A percentile compares a stretch with the other conserved stretches of the same genome.
These are phyloP conservation scores for Phytophthora pinifolia DNA, from an alignment of 352 stramenopile genomes.

Conservation along the genomic window DNA sequence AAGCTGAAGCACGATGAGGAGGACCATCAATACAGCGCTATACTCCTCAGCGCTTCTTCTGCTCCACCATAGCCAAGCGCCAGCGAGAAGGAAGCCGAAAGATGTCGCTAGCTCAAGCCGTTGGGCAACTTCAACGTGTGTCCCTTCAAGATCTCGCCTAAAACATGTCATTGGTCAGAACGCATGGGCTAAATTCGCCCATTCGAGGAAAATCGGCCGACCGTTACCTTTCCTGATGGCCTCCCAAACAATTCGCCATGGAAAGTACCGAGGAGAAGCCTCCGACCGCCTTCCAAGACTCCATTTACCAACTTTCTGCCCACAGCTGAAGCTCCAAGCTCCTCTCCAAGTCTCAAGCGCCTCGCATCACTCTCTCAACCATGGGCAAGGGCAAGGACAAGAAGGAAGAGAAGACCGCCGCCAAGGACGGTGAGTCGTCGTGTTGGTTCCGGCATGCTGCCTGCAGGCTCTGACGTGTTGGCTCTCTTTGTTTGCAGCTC, in stretches of 20 bases:
- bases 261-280: no score
- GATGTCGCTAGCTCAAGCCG: no score
- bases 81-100: no score
- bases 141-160: conserved; percentile 23
- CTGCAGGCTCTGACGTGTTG: conserved; percentile 5
- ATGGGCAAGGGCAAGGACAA: conserved; percentile 41
- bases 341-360: conserved; percentile 6
- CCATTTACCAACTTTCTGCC: conserved; percentile 25
- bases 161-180: no score
- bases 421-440: conserved; percentile 37
- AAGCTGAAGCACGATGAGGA: neutral
- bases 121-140: conserved; percentile 24
- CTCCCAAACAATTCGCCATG: no score
- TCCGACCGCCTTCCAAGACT: neutral
- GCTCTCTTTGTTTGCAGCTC: conserved; percentile 18
- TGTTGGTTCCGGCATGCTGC: neutral
- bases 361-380: conserved; percentile 2
- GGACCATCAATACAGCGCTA: no score
- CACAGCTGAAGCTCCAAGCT: conserved; percentile 12
- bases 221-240: neutral
- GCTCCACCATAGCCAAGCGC: no score
- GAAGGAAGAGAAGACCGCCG: conserved; percentile 40
- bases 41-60: no score
- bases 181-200: no score
- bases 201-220: no score